Conservation (phyloP, 2,329 filamentous ascomycete genomes). For the Ascochyta fabae region DNA sequence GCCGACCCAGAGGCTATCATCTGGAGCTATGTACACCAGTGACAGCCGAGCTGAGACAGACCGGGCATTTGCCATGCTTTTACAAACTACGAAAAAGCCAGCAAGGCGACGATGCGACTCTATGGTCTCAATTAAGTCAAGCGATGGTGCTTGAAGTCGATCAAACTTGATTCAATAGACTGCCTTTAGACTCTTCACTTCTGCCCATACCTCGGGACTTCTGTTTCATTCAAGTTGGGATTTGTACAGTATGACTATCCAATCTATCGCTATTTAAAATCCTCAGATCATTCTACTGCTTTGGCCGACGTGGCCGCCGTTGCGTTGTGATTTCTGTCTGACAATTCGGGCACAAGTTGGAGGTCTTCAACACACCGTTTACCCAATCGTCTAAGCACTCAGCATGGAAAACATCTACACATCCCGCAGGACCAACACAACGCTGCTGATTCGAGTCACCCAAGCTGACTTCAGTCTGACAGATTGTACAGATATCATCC, state of each 20-base stretch:
- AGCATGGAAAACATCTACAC: slow-evolving; percentile 1
- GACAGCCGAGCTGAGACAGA: not conserved
- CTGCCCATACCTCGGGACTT: too few species aligned
- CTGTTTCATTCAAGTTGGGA: too few species aligned
- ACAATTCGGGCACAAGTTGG: slow-evolving; percentile 1
- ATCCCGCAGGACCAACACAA: not conserved
- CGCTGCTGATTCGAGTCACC: not conserved
- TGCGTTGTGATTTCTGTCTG: not conserved
- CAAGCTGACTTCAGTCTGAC: not conserved
- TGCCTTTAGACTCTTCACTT: too few species aligned
- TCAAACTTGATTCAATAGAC: too few species aligned
- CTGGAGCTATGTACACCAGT: not conserved
- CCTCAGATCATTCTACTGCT: too few species aligned
- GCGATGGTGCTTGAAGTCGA: too few species aligned
- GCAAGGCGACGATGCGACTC: not conserved
- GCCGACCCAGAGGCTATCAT: not conserved
- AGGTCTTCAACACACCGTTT: not conserved
- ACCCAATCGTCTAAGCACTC: slow-evolving; percentile 4
- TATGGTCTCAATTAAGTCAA: not conserved
- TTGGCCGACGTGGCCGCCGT: not conserved
- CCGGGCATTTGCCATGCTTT: not conserved
- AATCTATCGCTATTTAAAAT: too few species aligned
- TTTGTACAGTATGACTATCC: too few species aligned
- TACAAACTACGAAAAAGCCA: not conserved
- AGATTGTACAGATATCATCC: slow-evolving; percentile 4